Evolutionary conservation across 2,329 filamentous ascomycete genomes (phyloP).

Genomic region (Blastomyces parvus): DNA sequence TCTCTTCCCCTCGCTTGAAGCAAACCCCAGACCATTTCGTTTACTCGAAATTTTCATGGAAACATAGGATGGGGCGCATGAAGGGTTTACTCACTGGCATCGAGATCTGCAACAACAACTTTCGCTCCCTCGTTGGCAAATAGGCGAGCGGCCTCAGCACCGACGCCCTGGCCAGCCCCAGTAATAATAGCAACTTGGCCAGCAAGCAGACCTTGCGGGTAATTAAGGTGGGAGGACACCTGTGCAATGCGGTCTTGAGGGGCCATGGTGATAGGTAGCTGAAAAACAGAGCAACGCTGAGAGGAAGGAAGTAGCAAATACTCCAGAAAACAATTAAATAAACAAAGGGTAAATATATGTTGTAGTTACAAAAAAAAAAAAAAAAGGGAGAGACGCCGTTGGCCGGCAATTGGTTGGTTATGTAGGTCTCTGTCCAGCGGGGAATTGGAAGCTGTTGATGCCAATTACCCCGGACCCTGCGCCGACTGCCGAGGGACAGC

Average conservation of each 20-base stretch:
- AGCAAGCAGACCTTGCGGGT: constrained; percentile 65
- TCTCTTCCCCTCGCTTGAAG: not conserved
- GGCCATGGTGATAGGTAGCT: constrained; percentile 27
- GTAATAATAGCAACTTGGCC: constrained; percentile 83
- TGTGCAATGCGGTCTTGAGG: constrained; percentile 54
- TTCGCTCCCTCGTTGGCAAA: constrained; percentile 84
- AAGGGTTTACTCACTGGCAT: constrained; percentile 46
- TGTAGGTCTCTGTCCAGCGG: not conserved
- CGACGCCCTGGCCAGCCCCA: constrained; percentile 77
- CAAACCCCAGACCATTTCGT: not conserved
- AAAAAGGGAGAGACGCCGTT: not conserved
- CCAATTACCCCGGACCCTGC: not conserved
- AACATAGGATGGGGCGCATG: not conserved
- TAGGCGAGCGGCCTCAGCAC: constrained; percentile 68
- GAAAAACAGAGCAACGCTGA: not conserved
- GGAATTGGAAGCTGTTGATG: not conserved
- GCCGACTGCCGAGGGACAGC: constrained; percentile 7
- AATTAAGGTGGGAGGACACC: constrained; percentile 70
- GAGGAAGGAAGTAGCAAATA: not conserved
- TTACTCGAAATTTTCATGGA: not conserved
- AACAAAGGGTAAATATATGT: not conserved
- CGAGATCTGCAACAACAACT: constrained; percentile 76
- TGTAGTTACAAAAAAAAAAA: not conserved
- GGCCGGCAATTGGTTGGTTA: not conserved
- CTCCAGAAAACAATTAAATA: not conserved